These are phyloP conservation scores for Poronia punctata DNA, from an alignment of 495 filamentous ascomycete genomes.

Conservation along the genomic window DNA sequence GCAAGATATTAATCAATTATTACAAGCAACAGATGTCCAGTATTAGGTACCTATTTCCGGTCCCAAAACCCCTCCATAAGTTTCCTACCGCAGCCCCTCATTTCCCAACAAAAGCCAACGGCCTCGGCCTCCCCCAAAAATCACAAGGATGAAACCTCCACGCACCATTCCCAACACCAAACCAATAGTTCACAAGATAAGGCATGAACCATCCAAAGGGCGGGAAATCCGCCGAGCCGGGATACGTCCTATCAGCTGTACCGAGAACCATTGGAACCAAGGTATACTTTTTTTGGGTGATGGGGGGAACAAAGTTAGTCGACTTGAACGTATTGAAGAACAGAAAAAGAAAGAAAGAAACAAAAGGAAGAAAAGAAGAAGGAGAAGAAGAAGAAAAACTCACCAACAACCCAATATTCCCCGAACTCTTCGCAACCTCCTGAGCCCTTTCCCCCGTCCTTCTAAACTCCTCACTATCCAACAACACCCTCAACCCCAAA, in stretches of 20 bases:
- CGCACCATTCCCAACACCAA: conserved; percentile 4
- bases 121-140: conserved; percentile 8
- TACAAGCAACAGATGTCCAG: no score
- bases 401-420: conserved; percentile 8
- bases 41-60: no score
- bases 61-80: no score
- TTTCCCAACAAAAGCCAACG: conserved; percentile 2
- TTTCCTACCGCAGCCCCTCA: no score
- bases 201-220: conserved; percentile 7
- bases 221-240: conserved; percentile 3
- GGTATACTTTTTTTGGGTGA: conserved; percentile 1
- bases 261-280: conserved; percentile 10
- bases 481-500: neutral
- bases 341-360: no score
- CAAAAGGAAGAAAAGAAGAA: no score
- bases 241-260: conserved; percentile 11
- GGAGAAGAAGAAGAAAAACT: no score
- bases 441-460: conserved; percentile 5
- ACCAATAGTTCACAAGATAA: conserved; percentile 9
- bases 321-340: no score
- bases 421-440: conserved; percentile 5
- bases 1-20: no score
- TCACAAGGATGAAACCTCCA: conserved; percentile 13
- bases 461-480: conserved; percentile 4
- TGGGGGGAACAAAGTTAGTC: neutral